These are phyloP conservation scores for Colletotrichum musae DNA, from an alignment of 2,329 filamentous ascomycete species.

Conservation along the genomic window DNA sequence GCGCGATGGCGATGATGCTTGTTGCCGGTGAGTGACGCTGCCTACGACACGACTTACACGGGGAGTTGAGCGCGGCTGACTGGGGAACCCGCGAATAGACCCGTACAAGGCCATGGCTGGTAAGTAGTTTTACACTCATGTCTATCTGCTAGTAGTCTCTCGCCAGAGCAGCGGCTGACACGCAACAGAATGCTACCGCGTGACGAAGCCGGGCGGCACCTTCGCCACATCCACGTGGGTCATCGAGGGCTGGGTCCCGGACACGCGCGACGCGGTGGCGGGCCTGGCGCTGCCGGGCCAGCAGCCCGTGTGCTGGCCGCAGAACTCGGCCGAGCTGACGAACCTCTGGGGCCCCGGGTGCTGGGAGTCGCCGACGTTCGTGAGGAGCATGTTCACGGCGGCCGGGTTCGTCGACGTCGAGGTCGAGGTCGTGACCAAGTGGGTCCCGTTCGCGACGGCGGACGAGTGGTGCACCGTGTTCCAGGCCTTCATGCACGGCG, in stretches of 20 bases:
- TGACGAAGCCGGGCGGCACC: conserved; percentile 20
- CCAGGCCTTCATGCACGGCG: conserved; percentile 19
- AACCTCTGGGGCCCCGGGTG: conserved; percentile 13
- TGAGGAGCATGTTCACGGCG: conserved; percentile 12
- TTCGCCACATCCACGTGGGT: conserved; percentile 23
- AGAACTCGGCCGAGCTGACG: conserved; percentile 13
- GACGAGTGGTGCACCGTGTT: conserved; percentile 18
- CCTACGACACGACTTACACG: too few relatives aligned
- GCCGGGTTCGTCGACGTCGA: conserved; percentile 25
- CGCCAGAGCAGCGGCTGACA: neutral
- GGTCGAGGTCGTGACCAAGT: conserved; percentile 18
- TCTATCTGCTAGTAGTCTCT: neutral
- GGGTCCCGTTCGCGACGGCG: neutral
- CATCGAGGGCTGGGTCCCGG: conserved; percentile 19
- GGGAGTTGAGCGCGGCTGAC: too few relatives aligned
- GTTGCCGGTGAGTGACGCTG: neutral
- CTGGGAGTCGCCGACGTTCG: conserved; percentile 19
- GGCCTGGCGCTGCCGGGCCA: conserved; percentile 2
- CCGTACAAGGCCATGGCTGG: conserved; percentile 13
- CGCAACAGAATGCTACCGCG: conserved; percentile 8
- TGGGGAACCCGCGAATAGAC: neutral
- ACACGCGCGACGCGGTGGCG: conserved; percentile 15
- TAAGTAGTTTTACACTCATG: neutral
- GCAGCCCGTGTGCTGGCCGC: conserved; percentile 17
- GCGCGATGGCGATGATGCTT: conserved; percentile 20